phyloP scores from a whole-genome alignment of 2,329 filamentous ascomycete genomes.

The Zymoseptoria pseudotritici region DNA sequence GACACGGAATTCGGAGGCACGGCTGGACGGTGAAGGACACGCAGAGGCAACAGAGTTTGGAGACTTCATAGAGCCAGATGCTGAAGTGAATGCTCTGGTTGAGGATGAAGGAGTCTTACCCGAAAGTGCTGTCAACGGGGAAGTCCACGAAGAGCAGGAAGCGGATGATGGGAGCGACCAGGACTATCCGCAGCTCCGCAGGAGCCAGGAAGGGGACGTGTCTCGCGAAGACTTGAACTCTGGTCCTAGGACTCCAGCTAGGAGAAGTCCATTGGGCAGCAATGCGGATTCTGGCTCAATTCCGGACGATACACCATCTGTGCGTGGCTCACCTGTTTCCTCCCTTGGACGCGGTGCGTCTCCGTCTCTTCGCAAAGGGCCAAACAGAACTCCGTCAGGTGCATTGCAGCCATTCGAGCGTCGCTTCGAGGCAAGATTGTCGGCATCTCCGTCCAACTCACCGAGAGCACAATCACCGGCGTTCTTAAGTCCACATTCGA shows the following conservation, averaged over 20 bases:
- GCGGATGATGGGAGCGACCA: slow-evolving; percentile 13
- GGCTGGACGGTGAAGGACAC: slow-evolving; percentile 23
- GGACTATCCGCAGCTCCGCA: slow-evolving; percentile 18
- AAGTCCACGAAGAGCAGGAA: slow-evolving; percentile 9
- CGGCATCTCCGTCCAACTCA: slow-evolving; percentile 52
- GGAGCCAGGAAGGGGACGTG: slow-evolving; percentile 4
- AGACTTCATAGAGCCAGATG: slow-evolving; percentile 3
- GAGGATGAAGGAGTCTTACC: slow-evolving; percentile 12
- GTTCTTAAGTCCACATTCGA: slow-evolving; percentile 68
- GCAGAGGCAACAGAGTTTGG: slow-evolving; percentile 14
- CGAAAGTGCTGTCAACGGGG: slow-evolving; percentile 1
- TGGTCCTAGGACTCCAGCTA: slow-evolving; percentile 17
- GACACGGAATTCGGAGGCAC: slow-evolving; percentile 17
- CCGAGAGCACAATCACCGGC: slow-evolving; percentile 70
- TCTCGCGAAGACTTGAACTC: slow-evolving; percentile 11
- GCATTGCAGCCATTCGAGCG: slow-evolving; percentile 90
- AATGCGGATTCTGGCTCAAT: slow-evolving; percentile 65
- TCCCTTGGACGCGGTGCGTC: slow-evolving; percentile 68
- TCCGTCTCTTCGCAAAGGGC: slow-evolving; percentile 52
- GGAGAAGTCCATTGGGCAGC: slow-evolving; percentile 46
- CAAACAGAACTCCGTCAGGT: slow-evolving; percentile 63
- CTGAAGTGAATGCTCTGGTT: slow-evolving; percentile 4
- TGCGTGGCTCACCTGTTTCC: slow-evolving; percentile 55
- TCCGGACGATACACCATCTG: slow-evolving; percentile 76
- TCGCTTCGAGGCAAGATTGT: slow-evolving; percentile 83